A percentile compares a stretch with the other conserved stretches of the same genome.
Evolutionary conservation across 352 stramenopile genomes (phyloP).

Genomic region (Globisporangium mamillatum): DNA sequence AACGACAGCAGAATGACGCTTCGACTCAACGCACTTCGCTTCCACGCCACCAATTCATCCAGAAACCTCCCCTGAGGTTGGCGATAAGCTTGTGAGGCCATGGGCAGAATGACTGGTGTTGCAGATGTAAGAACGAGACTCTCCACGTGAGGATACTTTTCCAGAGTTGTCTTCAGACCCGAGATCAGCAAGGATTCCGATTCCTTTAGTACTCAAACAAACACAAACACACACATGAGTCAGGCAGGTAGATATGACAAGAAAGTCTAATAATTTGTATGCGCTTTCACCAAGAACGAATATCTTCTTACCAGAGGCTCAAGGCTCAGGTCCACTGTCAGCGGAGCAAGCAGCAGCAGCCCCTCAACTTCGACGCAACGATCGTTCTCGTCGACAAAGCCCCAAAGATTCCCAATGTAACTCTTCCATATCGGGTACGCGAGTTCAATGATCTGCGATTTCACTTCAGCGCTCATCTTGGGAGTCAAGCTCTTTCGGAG

Average conservation of each 20-base stretch:
- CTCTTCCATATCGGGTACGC: slow-evolving; percentile 15
- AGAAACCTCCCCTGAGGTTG: slow-evolving; percentile 17
- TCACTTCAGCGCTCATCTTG: background rate
- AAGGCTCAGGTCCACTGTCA: background rate
- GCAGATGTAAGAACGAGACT: slow-evolving; percentile 5
- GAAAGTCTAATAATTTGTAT: background rate
- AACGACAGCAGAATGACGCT: slow-evolving; percentile 28
- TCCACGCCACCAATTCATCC: slow-evolving; percentile 31
- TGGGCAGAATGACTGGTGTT: background rate
- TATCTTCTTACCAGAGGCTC: background rate
- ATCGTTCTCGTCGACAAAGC: background rate
- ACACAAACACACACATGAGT: background rate
- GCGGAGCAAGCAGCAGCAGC: slow-evolving; percentile 5
- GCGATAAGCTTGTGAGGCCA: background rate
- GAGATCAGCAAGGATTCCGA: slow-evolving; percentile 2
- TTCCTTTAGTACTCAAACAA: slow-evolving; percentile 1
- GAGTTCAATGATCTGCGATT: background rate
- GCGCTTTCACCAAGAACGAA: background rate
- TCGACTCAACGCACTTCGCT: slow-evolving; percentile 21
- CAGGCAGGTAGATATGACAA: background rate
- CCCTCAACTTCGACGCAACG: background rate
- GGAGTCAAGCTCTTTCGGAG: background rate
- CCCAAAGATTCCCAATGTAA: slow-evolving; percentile 13
- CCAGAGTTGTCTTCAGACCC: slow-evolving; percentile 2
- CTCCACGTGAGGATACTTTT: background rate